Percentiles rank a stretch among this genome's conserved stretches.
phyloP scores from a whole-genome alignment of 176 grass and related monocot species.

The Triticum turgidum region DNA sequence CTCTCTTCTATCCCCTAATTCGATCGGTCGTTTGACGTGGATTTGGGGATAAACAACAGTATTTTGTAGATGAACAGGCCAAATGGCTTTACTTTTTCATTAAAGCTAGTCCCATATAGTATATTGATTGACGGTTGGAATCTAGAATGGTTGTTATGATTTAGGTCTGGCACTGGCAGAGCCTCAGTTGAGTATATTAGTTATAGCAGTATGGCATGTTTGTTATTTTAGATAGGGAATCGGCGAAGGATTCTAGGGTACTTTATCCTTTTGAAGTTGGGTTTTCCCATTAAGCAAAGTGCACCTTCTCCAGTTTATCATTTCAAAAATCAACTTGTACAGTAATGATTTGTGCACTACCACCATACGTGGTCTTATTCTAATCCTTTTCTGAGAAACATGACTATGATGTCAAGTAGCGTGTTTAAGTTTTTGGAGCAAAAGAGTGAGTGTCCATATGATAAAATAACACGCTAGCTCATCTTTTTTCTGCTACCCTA shows the following conservation, averaged over 20 bases:
- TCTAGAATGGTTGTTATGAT: not conserved
- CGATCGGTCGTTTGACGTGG: conserved; percentile 7
- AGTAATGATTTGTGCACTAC: not conserved
- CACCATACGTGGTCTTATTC: not conserved
- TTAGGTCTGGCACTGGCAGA: not conserved
- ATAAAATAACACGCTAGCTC: not conserved
- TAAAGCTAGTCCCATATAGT: not conserved
- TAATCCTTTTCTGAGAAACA: not conserved
- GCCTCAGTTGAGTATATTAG: not conserved
- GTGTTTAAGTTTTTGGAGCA: not conserved
- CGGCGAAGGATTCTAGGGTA: not conserved
- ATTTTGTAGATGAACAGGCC: not conserved
- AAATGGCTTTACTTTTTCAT: not conserved
- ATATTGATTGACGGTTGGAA: not conserved
- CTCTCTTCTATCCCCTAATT: not conserved
- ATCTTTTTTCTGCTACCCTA: not conserved
- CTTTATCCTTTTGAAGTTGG: not conserved
- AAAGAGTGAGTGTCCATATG: not conserved
- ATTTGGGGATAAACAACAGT: not conserved
- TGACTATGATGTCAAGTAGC: not conserved
- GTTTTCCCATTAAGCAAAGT: too few relatives aligned
- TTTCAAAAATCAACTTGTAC: not conserved
- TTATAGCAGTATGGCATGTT: not conserved
- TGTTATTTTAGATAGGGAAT: not conserved
- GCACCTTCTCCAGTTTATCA: not conserved